phyloP scores from a whole-genome alignment of 768 basidiomycete species.

The Guyanaporus albipodus region DNA sequence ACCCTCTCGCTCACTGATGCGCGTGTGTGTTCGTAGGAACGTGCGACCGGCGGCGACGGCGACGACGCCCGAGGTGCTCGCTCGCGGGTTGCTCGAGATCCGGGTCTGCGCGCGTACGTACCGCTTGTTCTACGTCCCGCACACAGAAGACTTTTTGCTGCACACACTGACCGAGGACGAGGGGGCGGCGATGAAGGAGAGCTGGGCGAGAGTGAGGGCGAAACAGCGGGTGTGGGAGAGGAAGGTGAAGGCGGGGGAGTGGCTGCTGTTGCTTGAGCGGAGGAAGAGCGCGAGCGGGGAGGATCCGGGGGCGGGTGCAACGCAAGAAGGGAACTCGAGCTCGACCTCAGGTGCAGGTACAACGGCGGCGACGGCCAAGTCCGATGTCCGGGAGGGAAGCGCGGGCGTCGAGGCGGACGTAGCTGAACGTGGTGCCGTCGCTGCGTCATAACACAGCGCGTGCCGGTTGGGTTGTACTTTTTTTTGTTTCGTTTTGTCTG shows the following conservation, averaged over 20 bases:
- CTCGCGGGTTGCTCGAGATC: slow-evolving; percentile 68
- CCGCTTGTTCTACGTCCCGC: slow-evolving; percentile 25
- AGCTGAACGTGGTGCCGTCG: not conserved
- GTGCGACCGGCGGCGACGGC: slow-evolving; percentile 15
- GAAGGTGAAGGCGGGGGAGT: slow-evolving; percentile 12
- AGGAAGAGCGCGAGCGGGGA: not conserved
- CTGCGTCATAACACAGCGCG: too few relatives aligned
- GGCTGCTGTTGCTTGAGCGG: slow-evolving; percentile 10
- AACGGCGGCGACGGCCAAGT: not conserved
- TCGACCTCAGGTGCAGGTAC: not conserved
- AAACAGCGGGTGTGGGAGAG: slow-evolving; percentile 14
- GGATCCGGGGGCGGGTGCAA: not conserved
- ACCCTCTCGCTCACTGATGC: not conserved
- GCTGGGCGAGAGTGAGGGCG: slow-evolving; percentile 3
- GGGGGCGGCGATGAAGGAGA: not conserved
- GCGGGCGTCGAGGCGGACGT: not conserved
- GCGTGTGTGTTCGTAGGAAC: slow-evolving; percentile 14
- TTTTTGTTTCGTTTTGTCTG: too few relatives aligned
- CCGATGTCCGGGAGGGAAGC: not conserved
- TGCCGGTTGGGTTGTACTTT: too few relatives aligned
- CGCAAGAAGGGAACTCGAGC: not conserved
- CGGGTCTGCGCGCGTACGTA: slow-evolving; percentile 58
- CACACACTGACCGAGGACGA: slow-evolving; percentile 8
- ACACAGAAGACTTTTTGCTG: slow-evolving; percentile 25
- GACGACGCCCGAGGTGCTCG: slow-evolving; percentile 41